Evolutionary conservation across 2,329 filamentous ascomycete genomes (phyloP).

Genomic region (Fusarium udum): DNA sequence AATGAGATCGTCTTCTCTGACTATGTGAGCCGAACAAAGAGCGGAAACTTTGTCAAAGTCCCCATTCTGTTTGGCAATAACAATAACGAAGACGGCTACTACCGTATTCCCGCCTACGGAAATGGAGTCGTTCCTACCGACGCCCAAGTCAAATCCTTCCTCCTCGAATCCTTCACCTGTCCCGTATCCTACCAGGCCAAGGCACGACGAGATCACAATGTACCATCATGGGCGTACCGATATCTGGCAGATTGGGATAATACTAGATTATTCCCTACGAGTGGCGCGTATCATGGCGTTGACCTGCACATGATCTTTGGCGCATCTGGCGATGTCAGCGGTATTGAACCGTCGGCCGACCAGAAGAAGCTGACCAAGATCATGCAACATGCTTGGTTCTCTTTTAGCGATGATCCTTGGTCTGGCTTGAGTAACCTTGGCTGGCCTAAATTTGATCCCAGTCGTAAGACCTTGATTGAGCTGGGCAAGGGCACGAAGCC

Average conservation of each 20-base stretch:
- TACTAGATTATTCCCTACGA: conserved; percentile 55
- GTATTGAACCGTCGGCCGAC: conserved; percentile 43
- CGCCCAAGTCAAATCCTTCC: conserved; percentile 50
- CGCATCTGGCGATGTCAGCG: conserved; percentile 51
- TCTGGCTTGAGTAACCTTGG: conserved; percentile 45
- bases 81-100: conserved; percentile 59
- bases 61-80: conserved; percentile 56
- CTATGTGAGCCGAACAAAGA: conserved; percentile 47
- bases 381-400: conserved; percentile 54
- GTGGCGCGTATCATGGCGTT: conserved; percentile 60
- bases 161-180: conserved; percentile 58
- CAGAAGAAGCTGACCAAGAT: conserved; percentile 48
- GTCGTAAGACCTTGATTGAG: conserved; percentile 19
- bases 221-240: conserved; percentile 56
- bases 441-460: conserved; percentile 39
- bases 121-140: conserved; percentile 51
- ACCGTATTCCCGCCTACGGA: conserved; percentile 55
- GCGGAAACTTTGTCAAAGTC: conserved; percentile 51
- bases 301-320: conserved; percentile 60
- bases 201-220: conserved; percentile 46
- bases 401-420: conserved; percentile 51
- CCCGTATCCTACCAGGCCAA: conserved; percentile 52
- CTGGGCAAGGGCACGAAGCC: conserved; percentile 20
- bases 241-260: conserved; percentile 62
- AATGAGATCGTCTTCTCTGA: conserved; percentile 53